Evolutionary conservation across 495 filamentous ascomycete genomes (phyloP), one percentile per base, ranked within the genome.

Genomic region (Baudoinia panamericana): DNA sequence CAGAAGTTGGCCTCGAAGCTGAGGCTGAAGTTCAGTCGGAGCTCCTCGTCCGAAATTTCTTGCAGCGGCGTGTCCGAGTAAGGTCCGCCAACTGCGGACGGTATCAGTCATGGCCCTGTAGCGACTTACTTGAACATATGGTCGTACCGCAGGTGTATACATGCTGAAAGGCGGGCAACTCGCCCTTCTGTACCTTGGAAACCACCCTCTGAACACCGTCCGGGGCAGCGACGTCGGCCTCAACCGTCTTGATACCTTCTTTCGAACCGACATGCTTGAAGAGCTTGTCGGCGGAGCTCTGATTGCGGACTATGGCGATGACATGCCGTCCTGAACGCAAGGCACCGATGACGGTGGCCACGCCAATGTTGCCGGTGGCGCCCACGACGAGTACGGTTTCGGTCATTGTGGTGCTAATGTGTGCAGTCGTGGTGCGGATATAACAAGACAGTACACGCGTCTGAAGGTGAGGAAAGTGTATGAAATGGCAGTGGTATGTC

Each of bases 311-410:
- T 30, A 64, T 46, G 17, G 63, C 63, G 5, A 66, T 40, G 9
- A 66, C 62, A 3, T 55, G 45, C 28, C 52, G 56, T 26, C 49
- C 43, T 32, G 56, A 47, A 17, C 45, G 45, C 25, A 63, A 41
- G 7, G 59, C 55, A 30, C 31, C 58, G 1, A 39, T 55, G 41
- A 57, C 50, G 30, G 62, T 60, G 4, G 62, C 39, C 6, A 59
- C 52, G 36, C 63, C 62, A 29, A 66, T 64, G 46, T 66, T 64
- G 2, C 63, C 63, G 9, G 62, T 64, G 23, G 63, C 56, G 46
- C 63, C 62, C 36, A 65, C 49, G 12, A 65, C 37, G 10, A 67
- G 51, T 31, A 63, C 52, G 26, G 60, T 63, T 35, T 61, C 56
- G 30, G n/a, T n/a, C n/a, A n/a, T n/a, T n/a, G n/a, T n/a, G n/a